A percentile compares a stretch with the other conserved stretches of the same genome.
These are phyloP conservation scores for Pythium phragmiticola DNA, from an alignment of 352 stramenopile genomes.

Conservation along the genomic window DNA sequence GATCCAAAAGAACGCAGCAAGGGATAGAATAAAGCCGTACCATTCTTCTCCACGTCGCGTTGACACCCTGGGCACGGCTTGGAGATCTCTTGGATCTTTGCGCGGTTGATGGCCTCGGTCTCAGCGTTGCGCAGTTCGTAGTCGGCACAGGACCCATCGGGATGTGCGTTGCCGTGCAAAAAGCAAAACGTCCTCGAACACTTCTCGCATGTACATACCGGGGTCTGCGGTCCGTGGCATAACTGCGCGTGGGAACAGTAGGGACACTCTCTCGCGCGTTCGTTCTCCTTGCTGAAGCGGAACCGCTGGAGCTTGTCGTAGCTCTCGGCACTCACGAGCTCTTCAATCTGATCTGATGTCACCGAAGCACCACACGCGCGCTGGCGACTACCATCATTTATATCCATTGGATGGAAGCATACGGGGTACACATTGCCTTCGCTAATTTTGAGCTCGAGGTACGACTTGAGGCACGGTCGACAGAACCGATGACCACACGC, in stretches of 20 bases:
- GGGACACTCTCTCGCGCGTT: slow-evolving; percentile 9
- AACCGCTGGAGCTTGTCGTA: slow-evolving; percentile 7
- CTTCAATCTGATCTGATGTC: not conserved
- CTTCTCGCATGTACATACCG: not conserved
- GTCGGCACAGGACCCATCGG: slow-evolving; percentile 1
- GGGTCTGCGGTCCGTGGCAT: not conserved
- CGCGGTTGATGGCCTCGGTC: slow-evolving; percentile 7
- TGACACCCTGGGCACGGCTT: slow-evolving; percentile 18
- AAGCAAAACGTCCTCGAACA: slow-evolving; percentile 1
- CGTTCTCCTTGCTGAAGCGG: slow-evolving; percentile 16
- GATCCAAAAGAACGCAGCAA: no score
- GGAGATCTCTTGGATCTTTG: slow-evolving; percentile 18
- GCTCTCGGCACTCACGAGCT: not conserved
- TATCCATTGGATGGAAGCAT: slow-evolving; percentile 42
- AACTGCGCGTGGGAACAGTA: slow-evolving; percentile 1
- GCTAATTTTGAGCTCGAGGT: slow-evolving; percentile 64
- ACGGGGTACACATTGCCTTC: slow-evolving; percentile 68
- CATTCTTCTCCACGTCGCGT: slow-evolving; percentile 23
- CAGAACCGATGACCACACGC: slow-evolving; percentile 48
- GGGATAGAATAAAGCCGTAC: not conserved
- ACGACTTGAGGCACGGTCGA: slow-evolving; percentile 50
- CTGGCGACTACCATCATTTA: not conserved
- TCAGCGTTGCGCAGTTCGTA: slow-evolving; percentile 11
- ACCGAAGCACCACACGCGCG: not conserved
- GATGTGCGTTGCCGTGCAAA: not conserved